Conservation (phyloP, 805 yeast species). For the Saccharomycopsis fodiens region DNA sequence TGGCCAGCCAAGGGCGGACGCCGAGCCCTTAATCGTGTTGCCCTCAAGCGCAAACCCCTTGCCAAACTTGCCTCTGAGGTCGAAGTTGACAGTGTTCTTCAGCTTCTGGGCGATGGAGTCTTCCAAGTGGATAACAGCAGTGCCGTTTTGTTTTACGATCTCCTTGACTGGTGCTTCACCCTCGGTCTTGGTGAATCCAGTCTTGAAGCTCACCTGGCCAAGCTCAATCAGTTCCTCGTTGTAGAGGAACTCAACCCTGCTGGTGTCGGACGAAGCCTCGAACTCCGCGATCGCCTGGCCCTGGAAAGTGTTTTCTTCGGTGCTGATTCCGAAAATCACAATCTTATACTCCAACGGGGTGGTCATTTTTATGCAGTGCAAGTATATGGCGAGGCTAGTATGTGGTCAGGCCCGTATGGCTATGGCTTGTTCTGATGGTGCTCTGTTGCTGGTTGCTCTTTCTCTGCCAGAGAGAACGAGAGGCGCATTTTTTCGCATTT, state of each 20-base stretch:
- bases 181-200: conserved; percentile 7
- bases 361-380: not conserved
- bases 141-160: not conserved
- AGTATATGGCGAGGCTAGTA: too few species aligned
- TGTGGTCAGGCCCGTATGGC: too few species aligned
- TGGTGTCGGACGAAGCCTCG: not conserved
- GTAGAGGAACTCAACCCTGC: not conserved
- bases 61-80: conserved; percentile 1
- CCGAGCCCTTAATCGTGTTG: conserved; percentile 1
- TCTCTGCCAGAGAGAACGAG: not conserved
- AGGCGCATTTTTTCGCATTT: not conserved
- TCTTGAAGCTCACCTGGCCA: not conserved
- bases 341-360: not conserved
- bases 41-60: not conserved
- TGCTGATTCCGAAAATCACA: not conserved
- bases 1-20: not conserved
- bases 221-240: not conserved
- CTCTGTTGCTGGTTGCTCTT: not conserved
- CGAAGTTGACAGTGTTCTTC: conserved; percentile 1
- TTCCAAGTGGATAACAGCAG: not conserved
- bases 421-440: too few species aligned
- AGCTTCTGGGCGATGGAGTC: not conserved
- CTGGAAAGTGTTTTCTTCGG: not conserved
- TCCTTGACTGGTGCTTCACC: conserved; percentile 2
- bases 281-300: not conserved